Evolutionary conservation across 2,329 filamentous ascomycete species (phyloP), one percentile per base, ranked within the genome.

Genomic region (Alternaria rosae): DNA sequence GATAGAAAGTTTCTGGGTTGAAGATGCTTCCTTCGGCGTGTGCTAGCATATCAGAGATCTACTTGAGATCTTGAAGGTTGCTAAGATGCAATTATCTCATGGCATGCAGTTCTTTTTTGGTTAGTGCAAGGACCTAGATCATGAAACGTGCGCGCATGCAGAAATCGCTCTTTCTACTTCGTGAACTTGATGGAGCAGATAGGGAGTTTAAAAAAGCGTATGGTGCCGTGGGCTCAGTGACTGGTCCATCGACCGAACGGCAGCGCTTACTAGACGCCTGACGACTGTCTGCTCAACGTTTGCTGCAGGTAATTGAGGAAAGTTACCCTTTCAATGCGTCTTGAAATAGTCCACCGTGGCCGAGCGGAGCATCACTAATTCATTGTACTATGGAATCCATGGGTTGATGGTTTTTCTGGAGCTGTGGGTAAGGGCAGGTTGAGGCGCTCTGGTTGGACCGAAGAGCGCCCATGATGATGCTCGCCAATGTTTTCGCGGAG

Each of bases 191-290:
- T 2, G 21, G 20, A 50, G 28, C 28, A 50, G 10, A 32, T 11
- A 13, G 17, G 7, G 20, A 21, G 21, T 35, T 23, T 32, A 11
- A 15, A 5, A 44, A 32, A 50, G 47, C 20, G 47, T 21, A n/a
- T 23, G 17, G 17, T 50, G 10, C 20, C 23, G 28, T 30, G 13
- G 20, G 17, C 17, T 50, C 17, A 8, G 7, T 35, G 28, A 35
- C 23, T 50, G 26, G 47, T 11, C 20, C 12, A 21, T 50, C 13
- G 13, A 9, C 10, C 15, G 30, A 32, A 55, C 30, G 23, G 30
- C 25, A 30, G 57, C 57, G 50, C 57, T 57, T 61, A 25, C 23
- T 35, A 60, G 44, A 43, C 52, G 44, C 58, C 52, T 26, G 44
- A 41, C 38, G 35, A 43, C 43, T 23, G 47, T 28, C 15, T 35